Evolutionary conservation across 345 rosid species (phyloP).

Genomic region (Erysimum cheiranthoides): DNA sequence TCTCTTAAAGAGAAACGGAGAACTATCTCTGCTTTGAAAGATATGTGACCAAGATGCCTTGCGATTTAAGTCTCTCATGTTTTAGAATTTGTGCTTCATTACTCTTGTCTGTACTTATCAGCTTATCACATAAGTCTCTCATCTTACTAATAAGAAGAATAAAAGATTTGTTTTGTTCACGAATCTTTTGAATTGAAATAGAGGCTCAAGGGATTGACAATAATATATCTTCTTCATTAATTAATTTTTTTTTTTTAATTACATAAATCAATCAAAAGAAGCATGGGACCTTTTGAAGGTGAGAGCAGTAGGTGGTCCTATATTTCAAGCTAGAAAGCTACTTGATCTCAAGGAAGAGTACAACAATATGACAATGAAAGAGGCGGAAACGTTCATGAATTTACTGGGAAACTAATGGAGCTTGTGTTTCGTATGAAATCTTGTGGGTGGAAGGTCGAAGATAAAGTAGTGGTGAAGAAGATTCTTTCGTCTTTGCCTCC

Average conservation of each 20-base stretch:
- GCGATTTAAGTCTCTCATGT: too few species aligned
- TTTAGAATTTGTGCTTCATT: too few species aligned
- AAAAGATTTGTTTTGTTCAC: background rate
- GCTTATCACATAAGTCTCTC: too few species aligned
- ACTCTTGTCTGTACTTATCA: too few species aligned
- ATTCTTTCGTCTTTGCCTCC: conserved; percentile 31
- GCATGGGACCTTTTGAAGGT: conserved; percentile 35
- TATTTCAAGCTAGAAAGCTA: conserved; percentile 18
- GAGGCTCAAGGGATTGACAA: background rate
- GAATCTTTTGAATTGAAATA: too few species aligned
- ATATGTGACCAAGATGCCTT: too few species aligned
- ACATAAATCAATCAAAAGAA: conserved; percentile 2
- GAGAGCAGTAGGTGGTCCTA: conserved; percentile 29
- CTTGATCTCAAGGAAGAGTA: conserved; percentile 27
- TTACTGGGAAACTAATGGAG: background rate
- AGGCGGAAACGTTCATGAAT: conserved; percentile 13
- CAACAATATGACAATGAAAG: conserved; percentile 3
- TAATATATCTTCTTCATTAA: too few species aligned
- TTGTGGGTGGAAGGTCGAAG: conserved; percentile 31
- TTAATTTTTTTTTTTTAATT: background rate
- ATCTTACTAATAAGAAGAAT: too few species aligned
- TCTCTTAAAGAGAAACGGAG: background rate
- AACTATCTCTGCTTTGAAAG: background rate
- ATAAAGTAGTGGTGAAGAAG: conserved; percentile 24
- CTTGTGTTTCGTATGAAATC: conserved; percentile 39